phyloP scores from a whole-genome alignment of 176 grass and related monocot genomes.

The Eragrostis curvula region DNA sequence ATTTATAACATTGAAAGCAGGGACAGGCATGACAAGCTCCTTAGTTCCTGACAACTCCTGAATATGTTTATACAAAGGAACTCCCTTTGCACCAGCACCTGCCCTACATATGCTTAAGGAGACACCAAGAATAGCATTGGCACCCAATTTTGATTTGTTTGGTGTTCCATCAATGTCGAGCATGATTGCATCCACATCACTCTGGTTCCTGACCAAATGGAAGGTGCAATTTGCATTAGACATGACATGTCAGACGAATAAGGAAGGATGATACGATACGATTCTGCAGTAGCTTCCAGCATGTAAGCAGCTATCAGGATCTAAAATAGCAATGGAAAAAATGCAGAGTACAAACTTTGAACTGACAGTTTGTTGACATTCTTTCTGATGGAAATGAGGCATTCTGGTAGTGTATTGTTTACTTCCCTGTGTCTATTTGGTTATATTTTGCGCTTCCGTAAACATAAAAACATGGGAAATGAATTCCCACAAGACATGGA shows the following conservation, averaged over 20 bases:
- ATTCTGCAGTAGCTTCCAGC: slow-evolving; percentile 9
- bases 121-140: slow-evolving; percentile 98
- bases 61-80: slow-evolving; percentile 93
- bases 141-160: slow-evolving; percentile 92
- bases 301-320: background rate
- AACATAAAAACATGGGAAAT: background rate
- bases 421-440: background rate
- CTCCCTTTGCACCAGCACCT: slow-evolving; percentile 78
- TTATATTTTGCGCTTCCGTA: background rate
- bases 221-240: slow-evolving; percentile 9
- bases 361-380: background rate
- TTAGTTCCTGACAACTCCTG: slow-evolving; percentile 86
- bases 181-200: slow-evolving; percentile 87
- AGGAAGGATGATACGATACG: background rate
- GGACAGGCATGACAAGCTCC: slow-evolving; percentile 96
- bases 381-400: background rate
- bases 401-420: background rate
- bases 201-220: slow-evolving; percentile 75
- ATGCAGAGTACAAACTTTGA: background rate
- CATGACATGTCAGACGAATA: background rate
- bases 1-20: slow-evolving; percentile 99
- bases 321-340: background rate
- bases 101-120: slow-evolving; percentile 91
- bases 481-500: slow-evolving; percentile 6
- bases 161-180: slow-evolving; percentile 92